Evolutionary conservation across 108 stramenopile genomes (phyloP).

Genomic region (Stephanodiscus minutulus): DNA sequence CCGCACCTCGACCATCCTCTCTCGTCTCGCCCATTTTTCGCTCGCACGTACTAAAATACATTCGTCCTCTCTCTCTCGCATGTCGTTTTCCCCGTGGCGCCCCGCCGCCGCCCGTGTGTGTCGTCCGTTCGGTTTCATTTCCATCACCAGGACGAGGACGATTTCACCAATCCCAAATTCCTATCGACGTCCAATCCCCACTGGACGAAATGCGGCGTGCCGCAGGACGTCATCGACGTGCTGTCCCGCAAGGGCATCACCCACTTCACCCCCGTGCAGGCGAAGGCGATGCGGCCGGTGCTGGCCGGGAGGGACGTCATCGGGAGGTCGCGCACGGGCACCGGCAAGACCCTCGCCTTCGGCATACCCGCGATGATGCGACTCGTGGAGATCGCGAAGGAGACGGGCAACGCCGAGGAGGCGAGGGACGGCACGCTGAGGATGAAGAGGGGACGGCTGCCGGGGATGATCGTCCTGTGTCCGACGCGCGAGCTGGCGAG

Average conservation of each 20-base stretch:
- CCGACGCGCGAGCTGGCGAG: slow-evolving; percentile 99
- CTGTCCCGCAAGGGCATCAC: slow-evolving; percentile 83
- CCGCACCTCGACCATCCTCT: too few species aligned
- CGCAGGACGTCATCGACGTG: slow-evolving; percentile 78
- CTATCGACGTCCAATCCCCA: slow-evolving; percentile 80
- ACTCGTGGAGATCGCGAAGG: slow-evolving; percentile 51
- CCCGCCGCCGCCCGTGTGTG: too few species aligned
- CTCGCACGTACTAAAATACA: too few species aligned
- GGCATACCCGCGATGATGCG: slow-evolving; percentile 91
- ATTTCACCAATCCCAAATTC: slow-evolving; percentile 72
- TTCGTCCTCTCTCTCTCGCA: too few species aligned
- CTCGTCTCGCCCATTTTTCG: too few species aligned
- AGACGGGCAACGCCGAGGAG: slow-evolving; percentile 56
- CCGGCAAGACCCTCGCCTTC: slow-evolving; percentile 99
- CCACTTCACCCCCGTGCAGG: slow-evolving; percentile 90
- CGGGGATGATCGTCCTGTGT: slow-evolving; percentile 93
- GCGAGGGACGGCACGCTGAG: slow-evolving; percentile 51
- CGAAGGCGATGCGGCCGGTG: slow-evolving; percentile 87
- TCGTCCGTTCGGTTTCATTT: too few species aligned
- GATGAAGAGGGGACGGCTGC: slow-evolving; percentile 77
- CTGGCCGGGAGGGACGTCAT: slow-evolving; percentile 93
- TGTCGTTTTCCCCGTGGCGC: too few species aligned
- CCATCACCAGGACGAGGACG: slow-evolving; percentile 22
- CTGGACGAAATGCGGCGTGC: slow-evolving; percentile 72
- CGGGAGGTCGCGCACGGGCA: slow-evolving; percentile 96